Evolutionary conservation across 768 basidiomycete species (phyloP).

Genomic region (Suillus bovinus): DNA sequence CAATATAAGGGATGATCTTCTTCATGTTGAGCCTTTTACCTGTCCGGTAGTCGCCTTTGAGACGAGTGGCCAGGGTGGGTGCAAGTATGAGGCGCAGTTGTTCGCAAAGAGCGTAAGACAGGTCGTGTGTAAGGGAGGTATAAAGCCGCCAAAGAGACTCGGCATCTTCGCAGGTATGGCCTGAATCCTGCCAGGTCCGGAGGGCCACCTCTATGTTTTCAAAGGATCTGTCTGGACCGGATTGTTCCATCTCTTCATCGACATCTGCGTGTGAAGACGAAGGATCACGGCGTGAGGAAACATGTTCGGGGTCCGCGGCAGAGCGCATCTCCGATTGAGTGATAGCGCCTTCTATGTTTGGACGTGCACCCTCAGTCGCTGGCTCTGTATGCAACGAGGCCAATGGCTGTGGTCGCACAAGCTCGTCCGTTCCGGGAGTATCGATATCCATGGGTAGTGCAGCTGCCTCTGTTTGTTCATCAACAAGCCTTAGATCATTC

Average conservation of each 20-base stretch:
- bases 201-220: slow-evolving; percentile 25
- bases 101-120: slow-evolving; percentile 91
- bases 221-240: slow-evolving; percentile 13
- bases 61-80: slow-evolving; percentile 89
- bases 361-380: slow-evolving; percentile 24
- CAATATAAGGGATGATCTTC: slow-evolving; percentile 96
- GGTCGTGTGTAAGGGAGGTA: slow-evolving; percentile 85
- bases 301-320: slow-evolving; percentile 3
- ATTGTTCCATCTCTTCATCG: slow-evolving; percentile 26
- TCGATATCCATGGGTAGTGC: slow-evolving; percentile 52
- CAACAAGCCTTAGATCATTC: slow-evolving; percentile 75
- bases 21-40: slow-evolving; percentile 99
- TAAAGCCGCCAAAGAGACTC: slow-evolving; percentile 91
- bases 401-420: slow-evolving; percentile 20
- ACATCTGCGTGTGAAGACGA: slow-evolving; percentile 32
- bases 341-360: slow-evolving; percentile 49
- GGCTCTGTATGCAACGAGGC: slow-evolving; percentile 29
- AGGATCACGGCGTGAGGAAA: slow-evolving; percentile 23
- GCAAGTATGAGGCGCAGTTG: slow-evolving; percentile 95
- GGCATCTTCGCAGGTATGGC: slow-evolving; percentile 54
- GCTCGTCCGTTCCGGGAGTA: slow-evolving; percentile 36
- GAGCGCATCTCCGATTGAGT: slow-evolving; percentile 33
- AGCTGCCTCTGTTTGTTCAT: slow-evolving; percentile 46
- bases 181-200: slow-evolving; percentile 32
- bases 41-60: slow-evolving; percentile 96